Evolutionary conservation across 2,329 filamentous ascomycete species (phyloP).

Genomic region (Saccharata proteae): DNA sequence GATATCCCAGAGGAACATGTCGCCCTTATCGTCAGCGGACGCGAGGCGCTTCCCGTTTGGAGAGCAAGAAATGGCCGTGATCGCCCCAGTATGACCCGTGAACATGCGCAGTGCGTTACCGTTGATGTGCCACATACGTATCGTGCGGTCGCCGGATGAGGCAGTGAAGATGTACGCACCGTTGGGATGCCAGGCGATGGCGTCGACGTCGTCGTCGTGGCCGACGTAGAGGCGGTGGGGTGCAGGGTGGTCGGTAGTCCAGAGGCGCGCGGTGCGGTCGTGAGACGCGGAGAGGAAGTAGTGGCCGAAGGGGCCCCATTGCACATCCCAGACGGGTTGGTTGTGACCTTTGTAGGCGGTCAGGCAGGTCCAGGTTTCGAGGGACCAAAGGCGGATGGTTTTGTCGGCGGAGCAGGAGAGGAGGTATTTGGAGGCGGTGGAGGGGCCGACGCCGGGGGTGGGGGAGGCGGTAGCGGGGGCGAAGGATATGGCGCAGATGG

Average conservation of each 20-base stretch:
- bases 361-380: constrained; percentile 84
- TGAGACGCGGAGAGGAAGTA: constrained; percentile 85
- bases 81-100: constrained; percentile 77
- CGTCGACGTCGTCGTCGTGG: constrained; percentile 86
- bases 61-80: constrained; percentile 74
- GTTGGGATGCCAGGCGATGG: constrained; percentile 89
- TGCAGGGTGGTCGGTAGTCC: constrained; percentile 86
- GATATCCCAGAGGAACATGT: constrained; percentile 90
- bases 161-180: constrained; percentile 88
- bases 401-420: constrained; percentile 81
- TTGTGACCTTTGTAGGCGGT: constrained; percentile 92
- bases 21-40: constrained; percentile 76
- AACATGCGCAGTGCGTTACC: constrained; percentile 85
- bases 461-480: constrained; percentile 53
- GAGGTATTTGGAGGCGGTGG: constrained; percentile 59
- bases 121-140: constrained; percentile 96
- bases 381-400: constrained; percentile 81
- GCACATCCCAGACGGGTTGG: constrained; percentile 75
- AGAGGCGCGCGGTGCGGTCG: constrained; percentile 82
- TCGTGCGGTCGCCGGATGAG: constrained; percentile 82
- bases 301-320: constrained; percentile 87
- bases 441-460: constrained; percentile 32
- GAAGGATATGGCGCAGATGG: constrained; percentile 83
- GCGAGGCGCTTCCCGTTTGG: constrained; percentile 86
- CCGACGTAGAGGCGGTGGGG: constrained; percentile 80